Base-by-base conservation (phyloP, 495 filamentous ascomycete species). In the Penicillium waksmanii region DNA sequence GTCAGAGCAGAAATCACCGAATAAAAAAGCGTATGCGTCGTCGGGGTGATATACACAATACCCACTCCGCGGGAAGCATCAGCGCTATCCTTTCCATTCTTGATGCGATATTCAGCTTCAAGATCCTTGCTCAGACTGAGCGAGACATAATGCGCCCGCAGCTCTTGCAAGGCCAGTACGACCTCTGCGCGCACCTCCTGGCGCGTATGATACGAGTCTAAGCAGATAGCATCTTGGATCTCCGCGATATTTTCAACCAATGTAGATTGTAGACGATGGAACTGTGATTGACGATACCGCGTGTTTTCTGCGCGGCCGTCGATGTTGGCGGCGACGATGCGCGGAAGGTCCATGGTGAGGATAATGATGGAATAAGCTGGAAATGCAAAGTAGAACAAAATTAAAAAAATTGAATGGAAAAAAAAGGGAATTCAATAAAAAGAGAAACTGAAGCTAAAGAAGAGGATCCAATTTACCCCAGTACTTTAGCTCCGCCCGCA, bases 31-130 rank as follows among this genome's bases (percentile, higher is more conserved):
- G 80, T 80, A 66, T 84, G 78, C 23, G 59, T 63, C 2, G 68
- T 65, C 0, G 81, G 82, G 7, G 77, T 71, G 44, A 86, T 81
- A 40, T 84, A 80, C 12, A 84, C 81, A 38, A 86, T 73, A 0
- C 82, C 83, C 0, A 64, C 58, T 2, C 73, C 72, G 12, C 63
- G 64, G 55, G 57, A 57, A 3, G 65, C 57, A 31, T 62, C 54
- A 2, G 53, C 21, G 36, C 68, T 72, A 42, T 79, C 67, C 54
- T 78, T 72, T 3, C 77, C 76, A 23, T 73, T 62, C 2, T 76
- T 72, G 57, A 86, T 73, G n/a, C 63, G 60, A 63, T 85, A 84
- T 66, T 86, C 82, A 3, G 66, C 64, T 42, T 80, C 68, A 15
- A 81, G 67, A 36, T 72, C 75, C 48, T 71, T 66, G 25, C 70